Base-by-base conservation (phyloP, 148 eudicot genomes). In the Limonium bicolor region DNA sequence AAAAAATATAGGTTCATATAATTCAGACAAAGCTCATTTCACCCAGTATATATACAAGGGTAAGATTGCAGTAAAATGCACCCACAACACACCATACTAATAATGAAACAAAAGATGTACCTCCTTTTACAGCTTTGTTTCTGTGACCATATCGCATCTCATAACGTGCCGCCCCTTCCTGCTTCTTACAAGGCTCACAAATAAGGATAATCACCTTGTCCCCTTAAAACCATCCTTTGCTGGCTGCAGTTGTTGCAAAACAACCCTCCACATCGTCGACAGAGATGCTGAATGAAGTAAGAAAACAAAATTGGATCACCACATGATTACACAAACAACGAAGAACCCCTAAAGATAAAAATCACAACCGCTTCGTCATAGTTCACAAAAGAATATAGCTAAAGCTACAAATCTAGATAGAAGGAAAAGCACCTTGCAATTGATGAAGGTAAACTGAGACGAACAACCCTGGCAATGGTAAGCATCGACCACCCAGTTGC, bases 161-260 rank as follows among this genome's bases (percentile, higher is more conserved):
- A 71, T 74, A 77, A 41, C 93, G 77, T 17, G 93, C 78, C 27
- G 95, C 86, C 60, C 84, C 97, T 67, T 90, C 97, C 33, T 84
- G 55, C 36, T 78, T 84, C 70, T 80, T 90, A 70, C 97, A 90
- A 20, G 97, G 82, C 41, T 84, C 97, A 73, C 97, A 90, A 25
- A 84, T 76, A 51, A 93, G 93, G 82, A 20, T 95, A 90, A 64
- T 90, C 97, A 8, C 97, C 97, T 76, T 90, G 97, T 26, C 97
- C 97, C 14, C 97, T 78, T 47, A 90, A 69, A 17, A 62, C 43
- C 82, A 90, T 80, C 51, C 93, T 70, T 55, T 62, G 71, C 65
- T 62, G 87, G 18, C 95, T 84, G 66, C 95, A 90, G 50, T 63
- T 69, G 50, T 50, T 50, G 60, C 97, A 90, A 64, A 80, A 90